Evolutionary conservation across 768 basidiomycete species (phyloP), one percentile per base, ranked within the genome.

Genomic region (Kwoniella sp.): DNA sequence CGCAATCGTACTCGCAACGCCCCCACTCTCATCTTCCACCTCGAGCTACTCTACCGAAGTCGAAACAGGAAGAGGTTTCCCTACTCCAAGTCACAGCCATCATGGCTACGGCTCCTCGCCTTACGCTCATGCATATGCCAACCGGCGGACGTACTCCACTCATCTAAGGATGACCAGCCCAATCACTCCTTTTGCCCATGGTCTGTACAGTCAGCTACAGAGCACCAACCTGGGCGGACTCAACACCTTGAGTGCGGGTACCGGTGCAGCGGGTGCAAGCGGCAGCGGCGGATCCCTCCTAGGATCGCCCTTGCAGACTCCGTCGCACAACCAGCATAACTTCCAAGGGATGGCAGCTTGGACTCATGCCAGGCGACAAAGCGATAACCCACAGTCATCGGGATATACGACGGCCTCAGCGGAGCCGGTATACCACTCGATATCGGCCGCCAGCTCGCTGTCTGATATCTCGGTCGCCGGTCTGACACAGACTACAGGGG

Each of bases 51-150:
- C 34, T 14, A n/a, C n/a, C n/a, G n/a, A n/a, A n/a, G n/a, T n/a
- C n/a, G n/a, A n/a, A n/a, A n/a, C n/a, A n/a, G n/a, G n/a, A n/a
- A n/a, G n/a, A n/a, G n/a, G n/a, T n/a, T n/a, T n/a, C n/a, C n/a
- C n/a, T n/a, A 33, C 40, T 12, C 39, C 36, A 8, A 50, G 48
- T 22, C n/a, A 25, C 14, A 39, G 48, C n/a, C 37, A 50, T 19
- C 39, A 56, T 28, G 36, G 27, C 11, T 41, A 56, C 20, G 31
- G 54, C n/a, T 26, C 39, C 3, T 57, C 55, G 31, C 55, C 55
- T 26, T 57, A 57, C 32, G 38, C 42, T 17, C 43, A 50, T 19
- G 48, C 55, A n/a, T 57, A 57, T 36, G 29, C 19, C 5, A 46
- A 51, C 31, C 31, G 55, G 28, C 32, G 54, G 29, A 50, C 41